Evolutionary conservation across 176 grass and related monocot species (phyloP).

Genomic region (Tuctoria greenei): DNA sequence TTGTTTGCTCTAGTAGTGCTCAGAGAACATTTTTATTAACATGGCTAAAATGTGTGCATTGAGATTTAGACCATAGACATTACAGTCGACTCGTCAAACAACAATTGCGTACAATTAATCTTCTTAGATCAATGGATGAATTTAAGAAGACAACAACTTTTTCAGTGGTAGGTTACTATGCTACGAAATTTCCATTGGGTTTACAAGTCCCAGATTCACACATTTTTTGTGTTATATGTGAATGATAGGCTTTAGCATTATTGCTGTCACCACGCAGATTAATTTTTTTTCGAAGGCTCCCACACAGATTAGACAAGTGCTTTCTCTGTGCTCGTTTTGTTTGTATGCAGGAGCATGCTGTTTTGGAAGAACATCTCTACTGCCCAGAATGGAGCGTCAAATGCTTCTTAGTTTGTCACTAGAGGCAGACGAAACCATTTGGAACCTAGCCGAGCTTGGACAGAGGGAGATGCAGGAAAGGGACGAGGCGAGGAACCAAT

Average conservation of each 20-base stretch:
- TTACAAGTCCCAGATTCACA: too few species aligned
- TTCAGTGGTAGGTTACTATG: too few species aligned
- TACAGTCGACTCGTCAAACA: too few species aligned
- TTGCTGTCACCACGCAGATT: too few species aligned
- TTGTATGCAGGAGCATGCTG: conserved; percentile 1
- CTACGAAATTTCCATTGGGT: not conserved
- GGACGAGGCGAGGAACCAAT: conserved; percentile 26
- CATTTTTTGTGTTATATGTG: too few species aligned
- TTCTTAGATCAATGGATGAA: not conserved
- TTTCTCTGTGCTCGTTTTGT: not conserved
- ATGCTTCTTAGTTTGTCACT: conserved; percentile 1
- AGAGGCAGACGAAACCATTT: conserved; percentile 38
- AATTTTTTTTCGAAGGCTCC: too few species aligned
- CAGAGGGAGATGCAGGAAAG: conserved; percentile 28
- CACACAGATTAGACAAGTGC: too few species aligned
- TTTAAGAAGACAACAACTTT: not conserved
- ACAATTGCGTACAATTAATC: not conserved
- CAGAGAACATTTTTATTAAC: not conserved
- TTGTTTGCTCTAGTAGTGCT: not conserved
- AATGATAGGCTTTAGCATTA: too few species aligned
- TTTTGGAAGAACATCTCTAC: conserved; percentile 18
- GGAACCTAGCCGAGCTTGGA: not conserved
- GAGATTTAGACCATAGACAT: not conserved
- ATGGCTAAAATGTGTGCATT: not conserved
- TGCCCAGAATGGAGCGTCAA: conserved; percentile 26